These are phyloP conservation scores for Elsinoe batatas DNA, from an alignment of 2,329 filamentous ascomycete species.

Conservation along the genomic window DNA sequence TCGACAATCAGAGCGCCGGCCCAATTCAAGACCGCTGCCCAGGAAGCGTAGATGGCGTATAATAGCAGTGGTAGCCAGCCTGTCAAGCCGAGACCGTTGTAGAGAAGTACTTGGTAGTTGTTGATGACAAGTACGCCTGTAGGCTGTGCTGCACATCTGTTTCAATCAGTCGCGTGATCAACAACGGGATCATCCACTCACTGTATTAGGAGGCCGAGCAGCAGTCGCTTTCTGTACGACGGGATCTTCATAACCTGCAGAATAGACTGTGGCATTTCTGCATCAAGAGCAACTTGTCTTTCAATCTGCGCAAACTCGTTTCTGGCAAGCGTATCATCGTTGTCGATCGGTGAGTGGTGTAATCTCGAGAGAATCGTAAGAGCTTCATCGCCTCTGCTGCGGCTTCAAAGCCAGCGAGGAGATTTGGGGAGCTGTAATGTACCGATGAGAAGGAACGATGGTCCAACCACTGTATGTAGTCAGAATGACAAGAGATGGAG, in stretches of 20 bases:
- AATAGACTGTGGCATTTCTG: constrained; percentile 27
- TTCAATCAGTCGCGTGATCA: constrained; percentile 28
- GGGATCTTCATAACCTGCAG: constrained; percentile 23
- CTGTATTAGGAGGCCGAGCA: not conserved
- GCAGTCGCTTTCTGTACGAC: not conserved
- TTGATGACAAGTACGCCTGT: constrained; percentile 24
- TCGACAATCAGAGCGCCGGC: not conserved
- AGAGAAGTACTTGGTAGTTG: constrained; percentile 34
- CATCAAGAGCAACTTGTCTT: constrained; percentile 35
- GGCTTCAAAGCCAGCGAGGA: constrained; percentile 36
- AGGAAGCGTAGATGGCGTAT: constrained; percentile 29
- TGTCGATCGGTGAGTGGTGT: constrained; percentile 27
- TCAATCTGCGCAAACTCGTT: constrained; percentile 37
- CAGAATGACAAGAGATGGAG: too few species aligned
- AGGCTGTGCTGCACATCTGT: not conserved
- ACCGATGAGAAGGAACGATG: constrained; percentile 32
- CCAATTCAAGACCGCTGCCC: not conserved
- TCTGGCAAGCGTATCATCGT: constrained; percentile 29
- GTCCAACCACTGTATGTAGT: constrained; percentile 23
- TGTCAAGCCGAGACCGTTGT: constrained; percentile 29
- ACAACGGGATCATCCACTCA: not conserved
- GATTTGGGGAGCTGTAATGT: constrained; percentile 33
- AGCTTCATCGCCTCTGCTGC: constrained; percentile 34
- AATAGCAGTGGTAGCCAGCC: constrained; percentile 35
- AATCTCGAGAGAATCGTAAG: constrained; percentile 33